phyloP scores from a whole-genome alignment of 768 basidiomycete species.

The Tulasnella sp. region DNA sequence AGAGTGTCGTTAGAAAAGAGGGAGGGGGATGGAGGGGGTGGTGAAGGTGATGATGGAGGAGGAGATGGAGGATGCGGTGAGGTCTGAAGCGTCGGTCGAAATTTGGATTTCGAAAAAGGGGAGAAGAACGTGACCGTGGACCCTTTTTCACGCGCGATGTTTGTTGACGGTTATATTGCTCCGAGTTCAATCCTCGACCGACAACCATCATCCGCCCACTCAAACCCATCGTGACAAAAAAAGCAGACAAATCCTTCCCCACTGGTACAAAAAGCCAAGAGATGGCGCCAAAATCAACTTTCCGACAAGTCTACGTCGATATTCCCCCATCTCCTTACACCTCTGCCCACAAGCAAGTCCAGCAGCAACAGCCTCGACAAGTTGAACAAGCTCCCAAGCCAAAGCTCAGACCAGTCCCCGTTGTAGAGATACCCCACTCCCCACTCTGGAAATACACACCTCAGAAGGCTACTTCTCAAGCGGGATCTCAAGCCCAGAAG shows the following conservation, averaged over 20 bases:
- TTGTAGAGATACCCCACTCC: slow-evolving; percentile 33
- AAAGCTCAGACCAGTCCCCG: slow-evolving; percentile 68
- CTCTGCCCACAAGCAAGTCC: slow-evolving; percentile 22
- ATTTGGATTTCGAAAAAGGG: neutral
- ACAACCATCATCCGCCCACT: neutral
- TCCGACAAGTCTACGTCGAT: slow-evolving; percentile 45
- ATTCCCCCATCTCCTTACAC: slow-evolving; percentile 44
- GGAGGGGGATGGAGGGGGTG: slow-evolving; percentile 1
- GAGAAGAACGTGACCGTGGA: neutral
- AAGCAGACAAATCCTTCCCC: no score
- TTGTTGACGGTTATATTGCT: slow-evolving; percentile 2
- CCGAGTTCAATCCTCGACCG: slow-evolving; percentile 7
- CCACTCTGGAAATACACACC: neutral
- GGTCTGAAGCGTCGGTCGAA: neutral
- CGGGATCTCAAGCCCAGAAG: neutral
- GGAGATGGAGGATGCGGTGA: neutral
- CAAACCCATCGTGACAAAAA: neutral
- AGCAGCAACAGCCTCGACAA: neutral
- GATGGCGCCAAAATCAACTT: neutral
- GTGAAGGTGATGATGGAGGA: neutral
- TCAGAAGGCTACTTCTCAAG: neutral
- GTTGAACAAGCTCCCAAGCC: slow-evolving; percentile 20
- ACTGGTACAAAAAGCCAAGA: neutral
- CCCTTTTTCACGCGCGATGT: slow-evolving; percentile 11
- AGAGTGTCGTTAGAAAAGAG: neutral